These are phyloP conservation scores for Melaleuca quinquenervia DNA, from an alignment of 345 rosid species.

Conservation along the genomic window DNA sequence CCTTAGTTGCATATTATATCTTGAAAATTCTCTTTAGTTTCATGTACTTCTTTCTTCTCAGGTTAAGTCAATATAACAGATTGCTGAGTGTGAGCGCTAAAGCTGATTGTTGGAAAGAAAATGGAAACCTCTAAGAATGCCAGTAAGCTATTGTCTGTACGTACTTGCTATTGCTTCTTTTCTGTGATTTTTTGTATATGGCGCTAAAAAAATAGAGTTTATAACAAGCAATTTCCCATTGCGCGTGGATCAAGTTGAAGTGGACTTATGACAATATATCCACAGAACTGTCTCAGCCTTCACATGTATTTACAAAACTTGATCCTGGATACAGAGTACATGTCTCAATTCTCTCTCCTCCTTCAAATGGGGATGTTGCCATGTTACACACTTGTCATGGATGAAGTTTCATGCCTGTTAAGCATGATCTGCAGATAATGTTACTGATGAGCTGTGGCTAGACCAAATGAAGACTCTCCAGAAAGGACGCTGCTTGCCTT, in stretches of 20 bases:
- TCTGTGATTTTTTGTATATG: background rate
- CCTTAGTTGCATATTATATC: background rate
- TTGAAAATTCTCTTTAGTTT: background rate
- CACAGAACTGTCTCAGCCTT: background rate
- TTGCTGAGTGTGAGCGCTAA: background rate
- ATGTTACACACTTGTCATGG: background rate
- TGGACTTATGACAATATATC: background rate
- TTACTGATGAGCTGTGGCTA: background rate
- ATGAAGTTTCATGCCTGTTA: background rate
- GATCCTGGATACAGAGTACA: background rate
- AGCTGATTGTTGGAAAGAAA: background rate
- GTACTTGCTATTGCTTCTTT: background rate
- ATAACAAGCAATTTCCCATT: background rate
- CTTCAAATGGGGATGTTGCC: background rate
- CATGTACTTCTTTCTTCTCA: background rate
- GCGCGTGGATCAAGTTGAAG: background rate
- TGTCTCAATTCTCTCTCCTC: background rate
- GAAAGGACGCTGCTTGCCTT: background rate
- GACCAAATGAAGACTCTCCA: conserved; percentile 7
- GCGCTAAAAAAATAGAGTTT: background rate
- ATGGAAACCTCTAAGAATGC: background rate
- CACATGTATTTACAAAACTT: background rate
- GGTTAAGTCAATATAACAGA: background rate
- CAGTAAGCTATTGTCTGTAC: background rate
- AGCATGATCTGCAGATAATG: background rate